Conservation (phyloP, 192 early-diverging fungal species). For the Linnemannia zychae region DNA sequence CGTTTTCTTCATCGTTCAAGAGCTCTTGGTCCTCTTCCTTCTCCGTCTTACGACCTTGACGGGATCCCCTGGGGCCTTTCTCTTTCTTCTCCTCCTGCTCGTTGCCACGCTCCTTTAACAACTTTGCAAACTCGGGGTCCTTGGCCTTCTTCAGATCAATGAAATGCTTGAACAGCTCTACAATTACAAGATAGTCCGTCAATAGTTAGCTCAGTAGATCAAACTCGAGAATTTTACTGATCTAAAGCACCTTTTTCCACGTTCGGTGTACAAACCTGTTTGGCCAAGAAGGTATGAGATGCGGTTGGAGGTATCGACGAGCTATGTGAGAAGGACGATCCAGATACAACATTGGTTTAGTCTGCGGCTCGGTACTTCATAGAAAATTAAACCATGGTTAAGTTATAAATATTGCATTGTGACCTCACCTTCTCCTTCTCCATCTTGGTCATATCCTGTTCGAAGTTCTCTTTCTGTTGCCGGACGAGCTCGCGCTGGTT, state of each 20-base stretch:
- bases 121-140: conserved; percentile 66
- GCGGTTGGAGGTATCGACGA: conserved; percentile 51
- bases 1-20: conserved; percentile 82
- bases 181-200: neutral
- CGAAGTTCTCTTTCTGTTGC: conserved; percentile 52
- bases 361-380: neutral
- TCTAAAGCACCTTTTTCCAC: neutral
- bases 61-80: conserved; percentile 68
- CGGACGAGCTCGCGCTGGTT: conserved; percentile 46
- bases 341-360: neutral
- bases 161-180: conserved; percentile 75
- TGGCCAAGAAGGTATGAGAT: conserved; percentile 54
- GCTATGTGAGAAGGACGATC: conserved; percentile 2
- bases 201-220: neutral
- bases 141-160: conserved; percentile 70
- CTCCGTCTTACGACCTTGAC: conserved; percentile 93
- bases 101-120: conserved; percentile 64
- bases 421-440: conserved; percentile 49
- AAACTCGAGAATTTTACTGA: neutral
- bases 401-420: neutral
- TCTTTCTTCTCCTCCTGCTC: conserved; percentile 45
- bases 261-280: conserved; percentile 22
- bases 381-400: neutral
- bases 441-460: conserved; percentile 42
- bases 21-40: conserved; percentile 98